phyloP scores from a whole-genome alignment of 2,329 filamentous ascomycete species.

The Aspergillus quadricinctus region DNA sequence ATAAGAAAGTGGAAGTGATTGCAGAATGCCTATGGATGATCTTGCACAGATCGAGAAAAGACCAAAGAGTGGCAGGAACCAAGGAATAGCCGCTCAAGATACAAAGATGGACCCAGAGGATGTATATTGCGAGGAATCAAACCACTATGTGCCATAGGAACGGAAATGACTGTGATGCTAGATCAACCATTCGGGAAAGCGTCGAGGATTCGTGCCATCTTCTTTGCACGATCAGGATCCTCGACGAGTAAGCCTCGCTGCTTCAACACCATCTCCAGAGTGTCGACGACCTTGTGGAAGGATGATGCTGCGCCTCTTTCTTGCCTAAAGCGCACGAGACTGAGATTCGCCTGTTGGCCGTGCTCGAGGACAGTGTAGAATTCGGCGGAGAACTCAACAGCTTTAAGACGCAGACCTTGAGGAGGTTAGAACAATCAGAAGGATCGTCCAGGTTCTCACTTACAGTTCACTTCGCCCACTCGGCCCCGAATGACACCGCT shows the following conservation, averaged over 20 bases:
- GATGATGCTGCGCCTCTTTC: constrained; percentile 87
- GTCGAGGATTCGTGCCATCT: constrained; percentile 53
- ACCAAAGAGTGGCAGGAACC: not conserved
- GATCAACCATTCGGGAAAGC: constrained; percentile 14
- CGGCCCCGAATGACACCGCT: constrained; percentile 75
- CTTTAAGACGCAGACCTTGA: constrained; percentile 72
- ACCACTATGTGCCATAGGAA: not conserved
- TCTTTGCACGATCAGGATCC: constrained; percentile 62
- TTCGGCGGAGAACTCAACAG: constrained; percentile 82
- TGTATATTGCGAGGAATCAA: not conserved
- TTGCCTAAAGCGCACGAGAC: constrained; percentile 80
- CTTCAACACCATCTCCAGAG: constrained; percentile 65
- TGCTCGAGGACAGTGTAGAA: constrained; percentile 87
- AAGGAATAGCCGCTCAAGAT: not conserved
- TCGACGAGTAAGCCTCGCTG: constrained; percentile 63
- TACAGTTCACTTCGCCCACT: constrained; percentile 74
- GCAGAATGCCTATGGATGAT: not conserved
- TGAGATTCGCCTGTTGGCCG: constrained; percentile 69
- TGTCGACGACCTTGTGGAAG: constrained; percentile 78
- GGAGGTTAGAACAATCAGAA: constrained; percentile 14
- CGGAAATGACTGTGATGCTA: not conserved
- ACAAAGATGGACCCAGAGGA: not conserved
- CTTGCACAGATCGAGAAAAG: not conserved
- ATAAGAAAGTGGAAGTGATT: not conserved
- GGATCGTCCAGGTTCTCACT: constrained; percentile 35